Percentiles rank a stretch among this genome's conserved stretches.
Evolutionary conservation across 2,329 filamentous ascomycete genomes (phyloP).

Genomic region (Esteya vermicola): DNA sequence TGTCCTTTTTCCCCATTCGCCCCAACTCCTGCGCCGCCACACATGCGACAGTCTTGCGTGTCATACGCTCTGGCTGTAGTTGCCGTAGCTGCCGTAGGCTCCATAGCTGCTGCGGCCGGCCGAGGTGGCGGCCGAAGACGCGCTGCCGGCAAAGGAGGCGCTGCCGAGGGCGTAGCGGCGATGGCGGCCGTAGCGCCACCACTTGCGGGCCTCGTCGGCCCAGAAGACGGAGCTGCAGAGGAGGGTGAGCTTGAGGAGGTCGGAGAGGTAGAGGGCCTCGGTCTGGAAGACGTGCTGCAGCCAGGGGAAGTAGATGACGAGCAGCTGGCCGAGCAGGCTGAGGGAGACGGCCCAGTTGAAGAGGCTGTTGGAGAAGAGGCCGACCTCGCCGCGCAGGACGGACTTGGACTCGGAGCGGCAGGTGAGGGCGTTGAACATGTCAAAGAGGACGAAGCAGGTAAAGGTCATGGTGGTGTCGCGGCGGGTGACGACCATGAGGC

Average conservation of each 20-base stretch:
- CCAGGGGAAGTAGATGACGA: conserved; percentile 91
- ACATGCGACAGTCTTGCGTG: too few species aligned
- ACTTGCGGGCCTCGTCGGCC: conserved; percentile 86
- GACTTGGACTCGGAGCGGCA: conserved; percentile 89
- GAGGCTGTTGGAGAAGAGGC: conserved; percentile 73
- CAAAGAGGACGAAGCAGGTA: conserved; percentile 95
- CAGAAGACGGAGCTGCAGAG: conserved; percentile 88
- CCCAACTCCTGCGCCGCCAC: background rate
- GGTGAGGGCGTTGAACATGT: conserved; percentile 97
- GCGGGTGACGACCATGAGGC: conserved; percentile 69
- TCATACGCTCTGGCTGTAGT: conserved; percentile 54
- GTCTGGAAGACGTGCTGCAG: conserved; percentile 94
- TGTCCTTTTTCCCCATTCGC: background rate
- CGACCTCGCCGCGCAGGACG: conserved; percentile 71
- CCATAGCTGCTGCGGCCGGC: too few species aligned
- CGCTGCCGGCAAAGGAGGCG: too few species aligned
- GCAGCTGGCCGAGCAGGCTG: conserved; percentile 68
- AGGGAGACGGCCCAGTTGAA: conserved; percentile 94
- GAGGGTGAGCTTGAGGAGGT: conserved; percentile 57
- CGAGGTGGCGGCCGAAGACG: too few species aligned
- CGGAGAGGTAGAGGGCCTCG: conserved; percentile 61
- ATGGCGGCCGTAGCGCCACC: conserved; percentile 42
- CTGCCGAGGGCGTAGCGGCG: too few species aligned
- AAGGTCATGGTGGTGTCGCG: conserved; percentile 99
- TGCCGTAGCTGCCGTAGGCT: conserved; percentile 50